These are phyloP conservation scores for Paramecium sonneborni DNA, from an alignment of 73 alveolate genomes.

Conservation along the genomic window DNA sequence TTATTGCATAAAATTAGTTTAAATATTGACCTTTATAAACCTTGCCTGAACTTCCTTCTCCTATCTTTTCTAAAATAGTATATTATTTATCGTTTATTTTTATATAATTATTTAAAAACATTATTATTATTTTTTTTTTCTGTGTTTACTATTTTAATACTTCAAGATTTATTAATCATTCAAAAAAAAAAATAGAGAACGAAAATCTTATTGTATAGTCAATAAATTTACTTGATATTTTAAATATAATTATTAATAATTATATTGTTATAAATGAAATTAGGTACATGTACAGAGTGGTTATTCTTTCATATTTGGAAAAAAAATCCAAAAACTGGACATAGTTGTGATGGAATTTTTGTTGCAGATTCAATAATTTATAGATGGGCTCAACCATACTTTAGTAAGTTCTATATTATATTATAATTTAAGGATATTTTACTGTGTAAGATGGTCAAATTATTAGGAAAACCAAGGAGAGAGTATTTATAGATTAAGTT, in stretches of 20 bases:
- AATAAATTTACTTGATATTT: no score
- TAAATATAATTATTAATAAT: no score
- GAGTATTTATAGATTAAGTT: constrained; percentile 54
- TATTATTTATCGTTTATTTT: neutral
- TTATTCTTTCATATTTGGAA: constrained; percentile 68
- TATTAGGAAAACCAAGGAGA: constrained; percentile 76
- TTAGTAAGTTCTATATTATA: constrained; percentile 9
- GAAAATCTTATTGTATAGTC: no score
- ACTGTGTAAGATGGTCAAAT: constrained; percentile 75
- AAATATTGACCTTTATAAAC: neutral
- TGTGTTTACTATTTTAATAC: neutral
- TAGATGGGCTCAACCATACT: constrained; percentile 80
- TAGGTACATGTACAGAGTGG: constrained; percentile 67
- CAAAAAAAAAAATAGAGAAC: no score
- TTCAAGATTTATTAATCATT: no score
- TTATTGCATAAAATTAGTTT: neutral
- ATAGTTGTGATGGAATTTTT: constrained; percentile 53
- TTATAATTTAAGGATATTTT: constrained; percentile 71
- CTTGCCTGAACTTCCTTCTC: neutral
- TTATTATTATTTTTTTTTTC: no score
- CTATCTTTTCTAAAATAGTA: neutral
- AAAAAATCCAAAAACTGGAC: constrained; percentile 55
- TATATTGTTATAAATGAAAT: neutral
- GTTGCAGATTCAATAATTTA: constrained; percentile 80
- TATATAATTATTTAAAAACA: neutral